Percentiles rank a stretch among this genome's conserved stretches.
phyloP scores from a whole-genome alignment of 2,329 filamentous ascomycete species.

The Fusarium avenaceum region DNA sequence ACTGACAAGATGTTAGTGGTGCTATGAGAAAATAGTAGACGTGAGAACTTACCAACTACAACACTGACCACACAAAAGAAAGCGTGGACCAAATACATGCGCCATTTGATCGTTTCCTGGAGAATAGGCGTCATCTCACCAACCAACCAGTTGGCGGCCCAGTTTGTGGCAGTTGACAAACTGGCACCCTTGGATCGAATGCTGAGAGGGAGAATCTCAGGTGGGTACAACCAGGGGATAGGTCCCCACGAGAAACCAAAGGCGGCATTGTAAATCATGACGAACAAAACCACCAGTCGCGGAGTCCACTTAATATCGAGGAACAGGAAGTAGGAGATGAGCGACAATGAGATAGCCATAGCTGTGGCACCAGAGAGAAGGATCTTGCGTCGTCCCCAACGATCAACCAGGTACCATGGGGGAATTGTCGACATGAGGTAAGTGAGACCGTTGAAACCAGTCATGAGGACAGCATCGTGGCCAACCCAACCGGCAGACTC shows the following conservation, averaged over 20 bases:
- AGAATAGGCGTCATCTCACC: slow-evolving; percentile 94
- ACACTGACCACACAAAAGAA: slow-evolving; percentile 98
- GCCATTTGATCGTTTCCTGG: slow-evolving; percentile 93
- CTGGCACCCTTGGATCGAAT: slow-evolving; percentile 97
- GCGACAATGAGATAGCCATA: slow-evolving; percentile 89
- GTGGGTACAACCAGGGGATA: slow-evolving; percentile 97
- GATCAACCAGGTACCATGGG: slow-evolving; percentile 96
- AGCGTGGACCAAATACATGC: slow-evolving; percentile 93
- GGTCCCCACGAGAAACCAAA: slow-evolving; percentile 97
- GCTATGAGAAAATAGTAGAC: slow-evolving; percentile 34
- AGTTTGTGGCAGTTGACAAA: slow-evolving; percentile 95
- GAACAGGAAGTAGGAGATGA: slow-evolving; percentile 96
- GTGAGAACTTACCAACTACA: slow-evolving; percentile 84
- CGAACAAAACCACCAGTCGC: slow-evolving; percentile 88
- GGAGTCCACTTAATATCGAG: slow-evolving; percentile 85
- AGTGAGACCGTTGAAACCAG: slow-evolving; percentile 90
- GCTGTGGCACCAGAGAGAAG: slow-evolving; percentile 88
- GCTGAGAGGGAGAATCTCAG: slow-evolving; percentile 96
- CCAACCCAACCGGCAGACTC: slow-evolving; percentile 97
- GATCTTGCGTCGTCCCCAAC: slow-evolving; percentile 89
- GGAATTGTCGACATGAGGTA: slow-evolving; percentile 94
- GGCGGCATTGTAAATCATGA: slow-evolving; percentile 98
- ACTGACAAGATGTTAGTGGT: slow-evolving; percentile 67
- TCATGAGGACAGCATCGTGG: slow-evolving; percentile 94
- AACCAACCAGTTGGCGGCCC: slow-evolving; percentile 98